Conservation (phyloP, 129 eudicot species). For the Flaveria ramosissima region DNA sequence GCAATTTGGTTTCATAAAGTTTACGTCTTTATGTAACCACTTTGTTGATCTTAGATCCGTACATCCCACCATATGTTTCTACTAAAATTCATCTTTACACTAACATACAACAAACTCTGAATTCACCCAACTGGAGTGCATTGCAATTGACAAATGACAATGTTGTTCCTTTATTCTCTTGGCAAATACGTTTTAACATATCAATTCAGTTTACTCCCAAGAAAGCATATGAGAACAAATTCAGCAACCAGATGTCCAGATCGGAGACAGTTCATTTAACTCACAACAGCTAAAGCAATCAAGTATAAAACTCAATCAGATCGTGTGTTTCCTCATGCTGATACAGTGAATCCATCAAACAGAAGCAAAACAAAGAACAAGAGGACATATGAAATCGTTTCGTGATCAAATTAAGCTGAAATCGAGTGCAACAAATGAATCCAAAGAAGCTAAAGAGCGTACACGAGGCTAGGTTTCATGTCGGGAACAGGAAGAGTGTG, state of each 20-base stretch:
- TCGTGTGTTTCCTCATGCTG: background rate
- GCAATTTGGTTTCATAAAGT: background rate
- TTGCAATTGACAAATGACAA: background rate
- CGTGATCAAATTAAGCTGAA: too few relatives aligned
- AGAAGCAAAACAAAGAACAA: constrained; percentile 3
- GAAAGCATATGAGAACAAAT: background rate
- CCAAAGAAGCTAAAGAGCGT: constrained; percentile 11
- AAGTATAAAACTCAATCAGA: background rate
- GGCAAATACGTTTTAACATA: too few relatives aligned
- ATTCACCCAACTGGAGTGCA: background rate
- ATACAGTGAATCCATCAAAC: background rate
- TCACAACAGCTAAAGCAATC: constrained; percentile 1
- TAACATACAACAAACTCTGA: background rate
- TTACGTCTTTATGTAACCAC: background rate
- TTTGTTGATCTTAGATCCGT: background rate
- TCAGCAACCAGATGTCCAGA: constrained; percentile 22
- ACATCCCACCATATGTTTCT: too few relatives aligned
- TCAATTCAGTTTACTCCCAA: too few relatives aligned
- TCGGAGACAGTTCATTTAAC: constrained; percentile 1
- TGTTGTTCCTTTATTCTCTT: background rate
- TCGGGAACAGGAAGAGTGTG: constrained; percentile 69
- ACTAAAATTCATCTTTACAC: background rate
- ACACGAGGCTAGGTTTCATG: constrained; percentile 74
- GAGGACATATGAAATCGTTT: constrained; percentile 18
- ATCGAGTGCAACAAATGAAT: background rate